Base-by-base conservation (phyloP, 768 basidiomycete species). In the Termitomyces sp. region DNA sequence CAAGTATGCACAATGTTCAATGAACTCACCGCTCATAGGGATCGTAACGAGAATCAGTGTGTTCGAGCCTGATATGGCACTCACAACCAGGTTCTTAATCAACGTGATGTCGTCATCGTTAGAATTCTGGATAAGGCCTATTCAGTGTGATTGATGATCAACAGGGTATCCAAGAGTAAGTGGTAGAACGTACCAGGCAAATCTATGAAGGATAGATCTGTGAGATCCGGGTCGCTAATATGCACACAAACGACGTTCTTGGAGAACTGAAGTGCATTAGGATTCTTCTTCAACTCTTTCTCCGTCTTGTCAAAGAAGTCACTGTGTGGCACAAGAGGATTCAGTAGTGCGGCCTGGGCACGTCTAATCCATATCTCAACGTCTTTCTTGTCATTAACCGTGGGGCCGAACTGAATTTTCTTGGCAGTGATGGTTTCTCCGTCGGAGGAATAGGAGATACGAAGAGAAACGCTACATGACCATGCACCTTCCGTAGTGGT, bases 21-120 rank as follows among this genome's bases (percentile, higher is more conserved):
- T 12, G 44, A 40, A 60, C 64, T 56, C 56, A 84, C 86, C 85
- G 47, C 71, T 79, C 75, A 85, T 83, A 0, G 87, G 84, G 51
- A 88, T 79, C 0, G 84, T 79, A 0, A 87, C 77, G 1, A 90
- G 73, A 51, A 89, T 83, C 11, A 90, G 63, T 0, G 82, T 81
- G 46, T 85, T 84, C 8, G 68, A 57, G n/a, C 67, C 68, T 6
- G 42, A 49, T 58, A 87, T 82, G 48, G 82, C 73, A 2, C 65
- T 61, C 34, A 72, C 73, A 0, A 80, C 82, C 5, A 88, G 67
- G 21, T 72, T 53, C 30, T 69, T 67, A 21, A 89, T 77, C 7
- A 84, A 65, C 0, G 72, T 66, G 19, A 81, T 72, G 0, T 75
- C 68, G 0, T 68, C 56, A 0, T 70, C 68, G 30, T 75, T 74